phyloP scores from a whole-genome alignment of 2,329 filamentous ascomycete species.

The Monilinia fructicola region DNA sequence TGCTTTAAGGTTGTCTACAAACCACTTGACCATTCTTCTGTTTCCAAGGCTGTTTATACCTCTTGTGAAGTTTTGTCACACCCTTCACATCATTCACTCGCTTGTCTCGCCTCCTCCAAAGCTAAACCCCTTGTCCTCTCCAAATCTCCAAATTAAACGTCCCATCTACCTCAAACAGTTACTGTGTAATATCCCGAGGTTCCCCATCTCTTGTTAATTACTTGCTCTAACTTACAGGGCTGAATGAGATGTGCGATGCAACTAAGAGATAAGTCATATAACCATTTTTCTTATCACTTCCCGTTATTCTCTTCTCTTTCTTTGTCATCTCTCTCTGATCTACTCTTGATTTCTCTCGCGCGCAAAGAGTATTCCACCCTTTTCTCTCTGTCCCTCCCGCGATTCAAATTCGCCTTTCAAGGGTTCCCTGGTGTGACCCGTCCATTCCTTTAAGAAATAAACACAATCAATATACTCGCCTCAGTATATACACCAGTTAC shows the following conservation, averaged over 20 bases:
- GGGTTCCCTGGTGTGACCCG: constrained; percentile 40
- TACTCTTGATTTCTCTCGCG: constrained; percentile 23
- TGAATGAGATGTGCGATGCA: constrained; percentile 10
- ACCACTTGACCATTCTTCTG: too few species aligned
- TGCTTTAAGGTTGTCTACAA: background rate
- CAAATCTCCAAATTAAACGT: constrained; percentile 30
- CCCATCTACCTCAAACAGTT: constrained; percentile 55
- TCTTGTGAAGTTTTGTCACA: background rate
- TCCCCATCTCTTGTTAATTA: background rate
- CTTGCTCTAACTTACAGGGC: constrained; percentile 26
- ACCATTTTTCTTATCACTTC: constrained; percentile 25
- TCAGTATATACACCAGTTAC: constrained; percentile 25
- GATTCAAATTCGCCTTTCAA: constrained; percentile 25
- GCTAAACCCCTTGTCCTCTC: constrained; percentile 7
- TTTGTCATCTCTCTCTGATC: constrained; percentile 26
- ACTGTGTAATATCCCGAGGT: constrained; percentile 14
- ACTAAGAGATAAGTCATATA: constrained; percentile 21
- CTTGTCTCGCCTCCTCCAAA: constrained; percentile 1
- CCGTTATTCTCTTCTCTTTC: constrained; percentile 29
- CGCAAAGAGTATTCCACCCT: background rate
- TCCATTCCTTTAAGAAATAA: constrained; percentile 35
- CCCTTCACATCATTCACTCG: background rate
- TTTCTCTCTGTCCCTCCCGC: constrained; percentile 21
- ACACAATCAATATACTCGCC: constrained; percentile 29
- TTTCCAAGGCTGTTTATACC: background rate